Evolutionary conservation across 352 stramenopile genomes (phyloP), one percentile per base, ranked within the genome.

Genomic region (Phytopythium montanum): DNA sequence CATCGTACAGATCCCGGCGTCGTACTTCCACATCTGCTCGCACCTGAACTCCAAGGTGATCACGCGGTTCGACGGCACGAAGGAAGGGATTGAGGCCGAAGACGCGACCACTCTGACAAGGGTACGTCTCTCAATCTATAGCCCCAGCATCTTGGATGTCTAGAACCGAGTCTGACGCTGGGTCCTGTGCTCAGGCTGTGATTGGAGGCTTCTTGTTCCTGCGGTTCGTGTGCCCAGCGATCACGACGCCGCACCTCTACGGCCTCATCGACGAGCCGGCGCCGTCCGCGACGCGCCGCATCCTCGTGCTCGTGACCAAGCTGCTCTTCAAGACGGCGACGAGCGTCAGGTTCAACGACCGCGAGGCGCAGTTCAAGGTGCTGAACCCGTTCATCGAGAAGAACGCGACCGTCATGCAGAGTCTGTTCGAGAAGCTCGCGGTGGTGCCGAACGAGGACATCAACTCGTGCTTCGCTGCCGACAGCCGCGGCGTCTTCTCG

Each of bases 261-360:
- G 86, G 84, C 16, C 79, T 96, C 10, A 77, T 76, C 9, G 85
- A 93, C 33, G 81, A 90, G 57, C 69, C 89, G 23, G 82, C 87
- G 6, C 68, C 65, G 16, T 69, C 83, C 0, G 80, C 91, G 54
- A 92, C 81, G 0, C 75, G 87, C n/a, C 80, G 84, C 41, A 76
- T 94, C 28, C 76, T 96, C n/a, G 86, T 96, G 25, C 71, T 95
- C 0, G 71, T 96, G 41, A 95, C 85, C 0, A 96, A 96, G 48
- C 52, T 96, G n/a, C 58, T 96, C 12, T 95, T 95, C 62, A 96
- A 96, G 65, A 93, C 85, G 6, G 86, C 87, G 29, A 96, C 84
- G 7, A 88, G 78, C 14, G 86, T 96, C 39, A 76, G 89, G 46
- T 96, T 96, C 63, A 85, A 83, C 52, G 85, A 95, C 16, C 72